phyloP scores from a whole-genome alignment of 2,329 filamentous ascomycete genomes.

The Teratosphaeria nubilosa region DNA sequence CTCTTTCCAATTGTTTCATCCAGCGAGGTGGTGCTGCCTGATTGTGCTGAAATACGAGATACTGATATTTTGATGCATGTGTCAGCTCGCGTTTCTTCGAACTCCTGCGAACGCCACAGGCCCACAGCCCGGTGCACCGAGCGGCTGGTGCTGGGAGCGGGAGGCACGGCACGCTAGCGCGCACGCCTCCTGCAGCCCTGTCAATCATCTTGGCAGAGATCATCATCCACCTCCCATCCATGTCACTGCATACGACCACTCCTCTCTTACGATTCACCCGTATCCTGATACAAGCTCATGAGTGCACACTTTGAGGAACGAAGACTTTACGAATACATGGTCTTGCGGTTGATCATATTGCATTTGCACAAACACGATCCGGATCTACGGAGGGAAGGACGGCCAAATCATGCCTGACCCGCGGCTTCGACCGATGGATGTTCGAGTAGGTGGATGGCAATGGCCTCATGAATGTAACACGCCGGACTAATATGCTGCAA shows the following conservation, averaged over 20 bases:
- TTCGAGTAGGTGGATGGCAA: not conserved
- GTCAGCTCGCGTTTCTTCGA: not conserved
- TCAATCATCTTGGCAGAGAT: not conserved
- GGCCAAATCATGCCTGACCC: conserved; percentile 5
- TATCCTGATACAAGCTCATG: not conserved
- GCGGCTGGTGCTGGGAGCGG: not conserved
- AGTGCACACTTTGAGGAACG: not conserved
- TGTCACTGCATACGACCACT: not conserved
- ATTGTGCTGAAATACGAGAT: not conserved
- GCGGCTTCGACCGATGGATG: conserved; percentile 1
- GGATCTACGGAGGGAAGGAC: not conserved
- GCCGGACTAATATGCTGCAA: conserved; percentile 5
- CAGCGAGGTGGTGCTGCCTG: not conserved
- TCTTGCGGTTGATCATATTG: not conserved
- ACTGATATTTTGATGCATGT: not conserved
- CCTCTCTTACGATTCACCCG: not conserved
- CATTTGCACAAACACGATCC: not conserved
- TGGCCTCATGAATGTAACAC: not conserved
- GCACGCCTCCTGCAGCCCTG: not conserved
- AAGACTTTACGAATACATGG: not conserved
- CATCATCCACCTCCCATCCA: not conserved
- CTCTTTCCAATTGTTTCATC: not conserved
- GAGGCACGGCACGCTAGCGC: not conserved
- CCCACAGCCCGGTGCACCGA: not conserved
- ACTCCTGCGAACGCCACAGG: not conserved